Percentiles rank a stretch among this genome's conserved stretches.
phyloP scores from a whole-genome alignment of 2,329 filamentous ascomycete genomes.

The Clarireedia paspali region DNA sequence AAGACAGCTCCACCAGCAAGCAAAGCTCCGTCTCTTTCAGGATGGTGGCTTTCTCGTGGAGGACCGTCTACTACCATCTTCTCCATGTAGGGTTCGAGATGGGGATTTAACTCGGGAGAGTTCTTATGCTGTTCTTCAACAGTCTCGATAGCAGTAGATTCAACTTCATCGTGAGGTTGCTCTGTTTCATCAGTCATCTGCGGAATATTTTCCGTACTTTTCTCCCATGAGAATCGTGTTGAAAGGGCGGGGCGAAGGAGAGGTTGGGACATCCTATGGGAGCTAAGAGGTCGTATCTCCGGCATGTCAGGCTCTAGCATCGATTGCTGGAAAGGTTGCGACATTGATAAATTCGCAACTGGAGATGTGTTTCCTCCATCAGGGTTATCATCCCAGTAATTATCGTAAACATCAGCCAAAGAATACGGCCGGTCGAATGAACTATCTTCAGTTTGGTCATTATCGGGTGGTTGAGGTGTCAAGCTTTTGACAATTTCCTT shows the following conservation, averaged over 20 bases:
- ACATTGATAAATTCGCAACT: neutral
- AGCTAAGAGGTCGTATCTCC: constrained; percentile 20
- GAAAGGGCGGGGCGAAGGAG: constrained; percentile 13
- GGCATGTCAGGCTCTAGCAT: constrained; percentile 14
- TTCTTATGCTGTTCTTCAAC: neutral
- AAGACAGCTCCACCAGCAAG: constrained; percentile 11
- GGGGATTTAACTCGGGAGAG: neutral
- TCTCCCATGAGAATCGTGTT: constrained; percentile 27
- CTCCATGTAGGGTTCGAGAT: constrained; percentile 1
- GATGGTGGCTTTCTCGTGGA: constrained; percentile 9
- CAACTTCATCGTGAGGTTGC: neutral
- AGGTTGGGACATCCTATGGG: constrained; percentile 14
- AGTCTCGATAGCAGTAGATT: neutral
- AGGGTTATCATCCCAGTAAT: constrained; percentile 51
- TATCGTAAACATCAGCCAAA: constrained; percentile 58
- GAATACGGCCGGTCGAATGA: constrained; percentile 50
- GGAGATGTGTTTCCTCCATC: constrained; percentile 25
- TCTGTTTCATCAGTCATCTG: neutral
- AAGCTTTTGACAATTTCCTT: constrained; percentile 70
- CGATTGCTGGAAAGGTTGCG: constrained; percentile 8
- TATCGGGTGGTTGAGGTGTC: constrained; percentile 38
- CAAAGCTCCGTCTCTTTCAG: constrained; percentile 13
- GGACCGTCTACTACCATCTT: neutral
- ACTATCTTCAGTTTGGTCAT: constrained; percentile 11
- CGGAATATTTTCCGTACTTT: constrained; percentile 16